Evolutionary conservation across 768 basidiomycete genomes (phyloP).

Genomic region (Omphalotus guepiniiformis): DNA sequence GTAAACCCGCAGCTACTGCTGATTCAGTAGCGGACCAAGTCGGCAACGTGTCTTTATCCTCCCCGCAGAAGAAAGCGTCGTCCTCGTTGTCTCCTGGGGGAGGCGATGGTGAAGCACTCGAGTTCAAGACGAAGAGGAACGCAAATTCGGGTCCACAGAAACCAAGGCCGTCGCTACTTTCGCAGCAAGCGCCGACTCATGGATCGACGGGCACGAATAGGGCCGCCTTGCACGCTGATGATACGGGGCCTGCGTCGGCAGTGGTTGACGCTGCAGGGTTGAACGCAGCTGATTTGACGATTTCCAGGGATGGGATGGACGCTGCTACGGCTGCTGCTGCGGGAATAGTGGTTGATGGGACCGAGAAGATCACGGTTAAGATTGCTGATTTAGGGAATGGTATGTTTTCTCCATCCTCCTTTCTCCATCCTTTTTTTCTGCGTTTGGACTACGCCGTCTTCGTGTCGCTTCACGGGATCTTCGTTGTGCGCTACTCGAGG

Average conservation of each 20-base stretch:
- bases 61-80: not conserved
- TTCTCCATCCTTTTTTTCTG: slow-evolving; percentile 8
- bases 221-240: slow-evolving; percentile 10
- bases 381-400: slow-evolving; percentile 98
- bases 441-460: too few species aligned
- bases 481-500: too few species aligned
- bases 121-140: slow-evolving; percentile 1
- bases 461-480: too few species aligned
- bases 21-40: slow-evolving; percentile 44
- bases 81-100: too few species aligned
- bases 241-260: slow-evolving; percentile 14
- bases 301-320: slow-evolving; percentile 1
- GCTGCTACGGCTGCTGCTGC: slow-evolving; percentile 19
- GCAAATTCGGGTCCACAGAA: not conserved
- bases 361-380: slow-evolving; percentile 90
- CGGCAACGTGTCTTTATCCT: slow-evolving; percentile 41
- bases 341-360: slow-evolving; percentile 24
- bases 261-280: not conserved
- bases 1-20: not conserved
- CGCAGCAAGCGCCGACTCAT: slow-evolving; percentile 48
- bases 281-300: not conserved
- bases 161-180: slow-evolving; percentile 50
- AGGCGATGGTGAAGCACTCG: slow-evolving; percentile 28
- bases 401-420: slow-evolving; percentile 28
- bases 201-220: slow-evolving; percentile 14